phyloP scores from a whole-genome alignment of 129 eudicot species.

The Ambrosia trifida region DNA sequence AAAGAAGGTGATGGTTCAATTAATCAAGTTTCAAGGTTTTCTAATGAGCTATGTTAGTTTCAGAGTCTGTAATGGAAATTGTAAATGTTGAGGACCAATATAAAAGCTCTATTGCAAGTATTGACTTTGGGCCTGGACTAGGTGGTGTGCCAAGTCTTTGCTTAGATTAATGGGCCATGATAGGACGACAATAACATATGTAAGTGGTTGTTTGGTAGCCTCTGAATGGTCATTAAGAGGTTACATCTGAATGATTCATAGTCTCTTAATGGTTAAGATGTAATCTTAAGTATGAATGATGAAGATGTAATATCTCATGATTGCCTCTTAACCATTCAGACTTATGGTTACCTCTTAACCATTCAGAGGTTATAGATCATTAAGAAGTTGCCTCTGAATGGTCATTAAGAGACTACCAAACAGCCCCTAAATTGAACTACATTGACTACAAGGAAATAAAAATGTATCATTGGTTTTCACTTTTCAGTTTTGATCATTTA shows the following conservation, averaged over 20 bases:
- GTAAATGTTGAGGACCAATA: constrained; percentile 35
- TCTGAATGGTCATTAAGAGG: too few relatives aligned
- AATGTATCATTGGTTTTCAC: not conserved
- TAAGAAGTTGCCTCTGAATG: too few relatives aligned
- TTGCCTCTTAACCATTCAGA: too few relatives aligned
- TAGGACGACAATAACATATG: constrained; percentile 9
- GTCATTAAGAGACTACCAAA: too few relatives aligned
- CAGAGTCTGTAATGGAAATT: not conserved
- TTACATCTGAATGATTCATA: too few relatives aligned
- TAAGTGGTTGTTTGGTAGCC: too few relatives aligned
- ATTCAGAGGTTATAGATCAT: too few relatives aligned
- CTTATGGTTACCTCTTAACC: too few relatives aligned
- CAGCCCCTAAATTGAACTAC: not conserved
- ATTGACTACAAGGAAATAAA: not conserved
- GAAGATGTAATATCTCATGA: too few relatives aligned
- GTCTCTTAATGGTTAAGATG: too few relatives aligned
- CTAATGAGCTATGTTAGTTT: constrained; percentile 41
- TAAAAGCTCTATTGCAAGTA: constrained; percentile 6
- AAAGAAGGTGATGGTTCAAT: constrained; percentile 43
- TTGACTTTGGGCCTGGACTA: constrained; percentile 39
- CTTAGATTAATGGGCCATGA: constrained; percentile 16
- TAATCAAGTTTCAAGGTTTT: constrained; percentile 40
- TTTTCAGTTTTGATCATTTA: not conserved
- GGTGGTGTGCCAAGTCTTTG: constrained; percentile 33
- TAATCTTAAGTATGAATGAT: too few relatives aligned